Conservation (phyloP, 1,139 yeast species). For the Scheffersomyces lignicola region DNA sequence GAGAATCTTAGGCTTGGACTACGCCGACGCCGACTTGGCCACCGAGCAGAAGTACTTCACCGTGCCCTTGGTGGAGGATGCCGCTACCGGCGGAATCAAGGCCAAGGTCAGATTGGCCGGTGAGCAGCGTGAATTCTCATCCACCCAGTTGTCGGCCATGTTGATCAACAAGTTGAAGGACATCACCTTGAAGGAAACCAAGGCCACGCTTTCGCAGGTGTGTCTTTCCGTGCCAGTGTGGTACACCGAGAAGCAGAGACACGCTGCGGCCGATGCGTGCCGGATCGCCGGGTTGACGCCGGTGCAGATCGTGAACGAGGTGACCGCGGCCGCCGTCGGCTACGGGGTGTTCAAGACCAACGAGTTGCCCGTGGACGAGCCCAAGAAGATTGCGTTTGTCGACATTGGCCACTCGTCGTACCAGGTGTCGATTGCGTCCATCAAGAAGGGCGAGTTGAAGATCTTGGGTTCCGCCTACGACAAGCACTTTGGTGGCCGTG, state of each 20-base stretch:
- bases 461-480: constrained; percentile 89
- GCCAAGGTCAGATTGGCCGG: constrained; percentile 86
- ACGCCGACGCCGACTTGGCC: constrained; percentile 75
- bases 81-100: constrained; percentile 68
- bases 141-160: constrained; percentile 93
- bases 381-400: constrained; percentile 86
- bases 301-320: constrained; percentile 94
- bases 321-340: constrained; percentile 98
- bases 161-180: constrained; percentile 87
- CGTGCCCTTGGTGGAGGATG: constrained; percentile 65
- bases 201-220: constrained; percentile 78
- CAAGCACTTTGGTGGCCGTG: constrained; percentile 98
- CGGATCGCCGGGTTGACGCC: constrained; percentile 96
- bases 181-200: constrained; percentile 79
- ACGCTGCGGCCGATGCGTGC: constrained; percentile 95
- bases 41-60: constrained; percentile 75
- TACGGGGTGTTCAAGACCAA: constrained; percentile 98
- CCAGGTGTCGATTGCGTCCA: constrained; percentile 87
- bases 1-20: constrained; percentile 81
- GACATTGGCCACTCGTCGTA: constrained; percentile 97
- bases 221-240: constrained; percentile 95
- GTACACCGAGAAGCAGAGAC: constrained; percentile 96
- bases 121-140: constrained; percentile 73
- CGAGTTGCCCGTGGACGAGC: constrained; percentile 89
- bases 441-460: constrained; percentile 95